Evolutionary conservation across 78 protist genomes (phyloP), one percentile per base, ranked within the genome.

Genomic region (Reticulomyxa filosa): DNA sequence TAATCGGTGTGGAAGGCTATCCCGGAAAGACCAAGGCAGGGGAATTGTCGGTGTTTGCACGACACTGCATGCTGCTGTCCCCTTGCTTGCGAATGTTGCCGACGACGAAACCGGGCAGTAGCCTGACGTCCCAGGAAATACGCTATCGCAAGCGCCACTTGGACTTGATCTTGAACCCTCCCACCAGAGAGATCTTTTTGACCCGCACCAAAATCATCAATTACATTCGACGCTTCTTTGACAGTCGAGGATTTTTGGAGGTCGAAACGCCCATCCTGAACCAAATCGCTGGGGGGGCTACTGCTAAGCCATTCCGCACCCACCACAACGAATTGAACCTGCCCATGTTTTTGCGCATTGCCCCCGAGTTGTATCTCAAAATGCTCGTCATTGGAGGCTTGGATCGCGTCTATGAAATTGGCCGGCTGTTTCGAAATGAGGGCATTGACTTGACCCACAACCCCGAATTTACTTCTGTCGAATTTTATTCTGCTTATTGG

Each of bases 401-500:
- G 57, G 97, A 96, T 65, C 83, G 98, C 23, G 99, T 96, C 20
- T 96, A 91, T 55, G 99, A 96, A 77, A 75, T 94, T 48, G 99
- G 99, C 25, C 83, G 91, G 57, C 92, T 86, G 71, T 97, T 94
- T 86, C 79, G 99, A 50, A 97, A 97, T 78, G 99, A 94, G 3
- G 90, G 91, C 26, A 91, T 93, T 35, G 98, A 94, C 65, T 67
- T 82, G 68, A 94, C 98, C 20, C 98, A 94, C 79, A 94, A 94
- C 82, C 98, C 98, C 38, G 99, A 97, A 74, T 97, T 97, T 81
- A 95, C 99, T n/a, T 80, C 99, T 7, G 83, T 92, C 75, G 99
- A 97, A 71, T 88, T 85, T 80, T 96, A 96, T 78, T 81, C n/a
- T n/a, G n/a, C n/a, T n/a, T n/a, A n/a, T n/a, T n/a, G n/a, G n/a